phyloP scores from a whole-genome alignment of 345 rosid species.

The Bruguiera sexangula region DNA sequence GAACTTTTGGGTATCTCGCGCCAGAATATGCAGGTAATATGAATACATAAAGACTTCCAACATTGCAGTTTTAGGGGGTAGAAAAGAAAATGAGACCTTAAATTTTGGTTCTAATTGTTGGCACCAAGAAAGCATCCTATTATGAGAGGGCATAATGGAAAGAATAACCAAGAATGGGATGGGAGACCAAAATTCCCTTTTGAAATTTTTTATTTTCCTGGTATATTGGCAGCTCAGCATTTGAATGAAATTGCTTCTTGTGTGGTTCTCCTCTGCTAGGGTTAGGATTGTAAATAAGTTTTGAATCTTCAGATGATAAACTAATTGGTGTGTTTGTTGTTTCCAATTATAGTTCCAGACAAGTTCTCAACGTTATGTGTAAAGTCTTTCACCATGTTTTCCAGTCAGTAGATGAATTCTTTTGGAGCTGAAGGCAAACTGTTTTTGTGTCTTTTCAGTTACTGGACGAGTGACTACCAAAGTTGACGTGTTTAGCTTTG shows the following conservation, averaged over 20 bases:
- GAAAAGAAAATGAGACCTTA: neutral
- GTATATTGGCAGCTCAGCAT: neutral
- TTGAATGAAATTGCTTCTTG: neutral
- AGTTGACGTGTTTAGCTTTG: slow-evolving; percentile 12
- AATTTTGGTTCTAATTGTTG: neutral
- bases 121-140: neutral
- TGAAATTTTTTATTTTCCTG: neutral
- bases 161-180: neutral
- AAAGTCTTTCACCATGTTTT: neutral
- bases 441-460: neutral
- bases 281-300: too few relatives aligned
- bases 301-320: too few relatives aligned
- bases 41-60: neutral
- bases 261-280: neutral
- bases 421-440: neutral
- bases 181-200: neutral
- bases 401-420: neutral
- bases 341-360: neutral
- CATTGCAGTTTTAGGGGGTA: neutral
- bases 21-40: neutral
- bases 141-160: neutral
- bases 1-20: neutral
- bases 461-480: slow-evolving; percentile 8
- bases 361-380: neutral
- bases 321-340: neutral